Base-by-base conservation (phyloP, 805 yeast genomes). In the Kodamaea hsintzibuensis region DNA sequence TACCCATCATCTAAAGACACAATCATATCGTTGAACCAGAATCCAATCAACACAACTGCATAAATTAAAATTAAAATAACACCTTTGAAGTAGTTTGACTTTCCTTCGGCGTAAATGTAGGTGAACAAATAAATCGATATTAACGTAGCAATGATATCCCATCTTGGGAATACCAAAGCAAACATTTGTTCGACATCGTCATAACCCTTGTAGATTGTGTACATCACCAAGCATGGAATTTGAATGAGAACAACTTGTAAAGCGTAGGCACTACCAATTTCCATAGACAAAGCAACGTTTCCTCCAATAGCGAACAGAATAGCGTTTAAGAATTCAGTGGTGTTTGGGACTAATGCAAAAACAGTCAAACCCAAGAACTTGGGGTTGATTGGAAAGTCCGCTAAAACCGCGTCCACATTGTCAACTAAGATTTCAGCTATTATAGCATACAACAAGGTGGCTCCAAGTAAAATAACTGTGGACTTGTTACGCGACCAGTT, bases 261-360 rank as follows among this genome's bases (percentile, higher is more conserved):
- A 0, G 97, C 99, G 67, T 95, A 95, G 0, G 99, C 99, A 57
- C 96, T 86, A 56, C 99, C 99, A 69, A 95, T 95, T 67, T 95
- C 99, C 96, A 95, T 89, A 2, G 97, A 89, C 46, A 95, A 76
- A 0, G 99, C 97, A 52, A 95, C 97, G 61, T 95, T 95, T 1
- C 99, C 99, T 61, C 93, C 85, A 61, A 91, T 84, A 0, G 99
- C 99, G 75, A 95, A 95, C 22, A 97, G 91, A 54, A 95, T 92
- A 62, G 98, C 99, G 71, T 95, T 95, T 55, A 95, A 80, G 63
- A 95, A 95, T 72, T 95, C 99, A 0, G 99, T 95, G 6, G 98
- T 91, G 65, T 92, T 95, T 10, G 99, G 99, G 25, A 95, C 97
- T 44, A 95, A 75, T 0, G 99, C 98, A 74, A 95, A 95, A 1